phyloP scores from a whole-genome alignment of 1,139 yeast genomes.

The Hyphopichia khmerensis region DNA sequence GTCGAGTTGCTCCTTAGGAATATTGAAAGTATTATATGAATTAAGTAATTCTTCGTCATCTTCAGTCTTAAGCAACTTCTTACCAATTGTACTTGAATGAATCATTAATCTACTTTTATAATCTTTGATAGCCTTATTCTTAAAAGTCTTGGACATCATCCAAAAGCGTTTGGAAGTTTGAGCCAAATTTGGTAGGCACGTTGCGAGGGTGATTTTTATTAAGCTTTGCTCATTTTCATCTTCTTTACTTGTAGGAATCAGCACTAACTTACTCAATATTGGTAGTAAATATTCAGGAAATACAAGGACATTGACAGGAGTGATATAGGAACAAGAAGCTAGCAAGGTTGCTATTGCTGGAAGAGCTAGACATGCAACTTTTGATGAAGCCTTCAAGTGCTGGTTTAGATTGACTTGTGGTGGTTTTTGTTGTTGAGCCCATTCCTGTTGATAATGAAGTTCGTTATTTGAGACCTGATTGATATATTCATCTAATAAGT shows the following conservation, averaged over 20 bases:
- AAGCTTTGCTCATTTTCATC: constrained; percentile 26
- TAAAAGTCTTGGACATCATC: constrained; percentile 61
- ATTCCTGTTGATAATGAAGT: neutral
- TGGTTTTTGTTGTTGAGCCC: neutral
- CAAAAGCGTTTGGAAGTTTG: constrained; percentile 61
- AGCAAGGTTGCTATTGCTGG: constrained; percentile 60
- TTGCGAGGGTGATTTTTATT: constrained; percentile 68
- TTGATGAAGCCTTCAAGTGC: constrained; percentile 15
- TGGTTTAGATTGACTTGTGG: neutral
- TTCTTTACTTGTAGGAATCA: constrained; percentile 22
- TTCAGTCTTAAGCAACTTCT: neutral
- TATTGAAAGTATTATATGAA: constrained; percentile 13
- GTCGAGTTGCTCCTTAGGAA: constrained; percentile 31
- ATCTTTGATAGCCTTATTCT: constrained; percentile 25
- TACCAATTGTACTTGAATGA: constrained; percentile 1
- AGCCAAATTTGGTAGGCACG: constrained; percentile 70
- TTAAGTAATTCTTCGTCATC: constrained; percentile 9
- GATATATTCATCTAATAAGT: constrained; percentile 38
- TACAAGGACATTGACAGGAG: constrained; percentile 71
- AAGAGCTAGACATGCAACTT: constrained; percentile 64
- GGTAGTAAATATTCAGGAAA: constrained; percentile 86
- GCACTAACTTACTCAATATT: constrained; percentile 50
- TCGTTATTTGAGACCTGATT: constrained; percentile 9
- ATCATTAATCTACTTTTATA: constrained; percentile 8
- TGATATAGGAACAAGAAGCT: constrained; percentile 61